Evolutionary conservation across 108 stramenopile genomes (phyloP), one percentile per base, ranked within the genome.

Genomic region (Fragilariopsis cylindrus): DNA sequence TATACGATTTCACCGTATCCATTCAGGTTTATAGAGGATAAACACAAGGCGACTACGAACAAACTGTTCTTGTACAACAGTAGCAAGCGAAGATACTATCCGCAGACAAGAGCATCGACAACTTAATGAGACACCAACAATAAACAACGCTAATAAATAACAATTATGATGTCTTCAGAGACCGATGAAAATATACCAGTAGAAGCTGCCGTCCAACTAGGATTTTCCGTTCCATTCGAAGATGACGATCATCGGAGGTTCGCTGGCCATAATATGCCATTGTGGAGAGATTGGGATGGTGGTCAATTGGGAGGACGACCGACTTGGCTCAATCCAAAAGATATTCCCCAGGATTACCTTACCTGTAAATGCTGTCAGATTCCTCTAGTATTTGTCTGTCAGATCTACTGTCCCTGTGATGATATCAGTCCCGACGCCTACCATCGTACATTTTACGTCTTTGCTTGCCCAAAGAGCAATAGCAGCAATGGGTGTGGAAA

Each of bases 381-480:
- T 42, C 77, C 80, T 2, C 49, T 91, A 74, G 56, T 72, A 12
- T 94, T 91, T 70, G 50, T 90, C 2, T 84, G 82, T 49, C 92
- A 94, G 71, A 48, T 90, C 9, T 94, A 94, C 60, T 89, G 87
- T 57, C 92, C 92, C 5, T 87, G 84, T 7, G 92, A 93, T 76
- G 79, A 81, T 45, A 85, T 79, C 39, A 81, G 80, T 50, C 67
- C 66, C 30, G 66, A 81, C 16, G 91, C 91, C 49, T 95, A 91
- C 75, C 94, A 95, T 86, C 82, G 94, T 57, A 82, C 91, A 4
- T 44, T 92, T 41, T 95, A 95, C 71, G 86, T 95, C 7, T 95
- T 92, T 74, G 87, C 82, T 15, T 95, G 93, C 75, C 80, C 93
- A 13, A 77, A 62, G n/a, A 30, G 21, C 12, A 71, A 11, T 7